phyloP scores from a whole-genome alignment of 2,329 filamentous ascomycete species.

The Fusarium setosum region DNA sequence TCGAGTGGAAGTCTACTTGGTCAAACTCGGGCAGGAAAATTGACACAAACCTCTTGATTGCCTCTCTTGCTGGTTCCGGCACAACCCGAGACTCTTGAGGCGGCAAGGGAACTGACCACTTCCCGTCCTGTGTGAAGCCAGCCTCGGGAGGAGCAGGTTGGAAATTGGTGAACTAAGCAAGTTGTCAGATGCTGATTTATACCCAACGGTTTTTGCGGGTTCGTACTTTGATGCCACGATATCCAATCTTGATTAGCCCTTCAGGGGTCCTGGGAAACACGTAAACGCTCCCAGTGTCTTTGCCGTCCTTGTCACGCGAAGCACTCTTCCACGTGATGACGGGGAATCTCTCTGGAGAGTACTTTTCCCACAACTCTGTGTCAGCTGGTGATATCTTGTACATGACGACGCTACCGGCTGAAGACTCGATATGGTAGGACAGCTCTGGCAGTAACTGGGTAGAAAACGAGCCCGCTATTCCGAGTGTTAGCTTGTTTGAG shows the following conservation, averaged over 20 bases:
- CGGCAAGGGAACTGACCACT: constrained; percentile 1
- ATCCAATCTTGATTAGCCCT: constrained; percentile 3
- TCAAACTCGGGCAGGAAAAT: not conserved
- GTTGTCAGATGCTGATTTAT: not conserved
- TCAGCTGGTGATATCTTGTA: not conserved
- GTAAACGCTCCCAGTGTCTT: constrained; percentile 7
- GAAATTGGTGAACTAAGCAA: constrained; percentile 5
- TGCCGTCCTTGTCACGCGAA: not conserved
- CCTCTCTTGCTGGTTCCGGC: not conserved
- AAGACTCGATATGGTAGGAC: constrained; percentile 4
- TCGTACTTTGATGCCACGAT: not conserved
- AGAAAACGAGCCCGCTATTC: not conserved
- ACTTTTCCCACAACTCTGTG: not conserved
- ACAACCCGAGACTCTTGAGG: not conserved
- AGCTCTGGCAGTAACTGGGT: not conserved
- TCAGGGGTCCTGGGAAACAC: not conserved
- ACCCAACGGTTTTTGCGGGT: too few species aligned
- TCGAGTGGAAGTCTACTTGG: not conserved
- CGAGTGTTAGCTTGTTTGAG: not conserved
- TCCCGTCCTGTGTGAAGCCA: not conserved
- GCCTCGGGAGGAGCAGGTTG: not conserved
- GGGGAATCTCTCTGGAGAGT: not conserved
- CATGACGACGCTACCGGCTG: not conserved
- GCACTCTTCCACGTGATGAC: constrained; percentile 8
- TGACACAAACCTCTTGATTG: not conserved